Evolutionary conservation across 352 stramenopile genomes (phyloP), one percentile per base, ranked within the genome.

Genomic region (Achlya hypogyna): DNA sequence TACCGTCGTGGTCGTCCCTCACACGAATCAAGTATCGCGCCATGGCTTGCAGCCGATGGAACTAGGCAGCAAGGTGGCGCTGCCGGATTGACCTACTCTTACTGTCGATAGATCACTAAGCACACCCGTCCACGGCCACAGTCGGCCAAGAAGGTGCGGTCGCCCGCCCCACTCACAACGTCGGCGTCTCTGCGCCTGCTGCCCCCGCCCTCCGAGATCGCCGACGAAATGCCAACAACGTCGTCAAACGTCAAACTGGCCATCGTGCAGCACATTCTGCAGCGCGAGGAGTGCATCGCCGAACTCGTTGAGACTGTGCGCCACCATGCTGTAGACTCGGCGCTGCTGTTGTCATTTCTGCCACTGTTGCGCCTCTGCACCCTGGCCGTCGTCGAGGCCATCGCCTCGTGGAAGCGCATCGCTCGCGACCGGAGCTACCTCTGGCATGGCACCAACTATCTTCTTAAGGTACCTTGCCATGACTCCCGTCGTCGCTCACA

Each of bases 341-440:
- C 42, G 42, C 32, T 25, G 22, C n/a, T 67, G 4, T 31, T 51
- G 40, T 34, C 60, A 8, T 49, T 67, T 22, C 20, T 67, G 23
- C n/a, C 43, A 2, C 31, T 49, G 23, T 27, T 67, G 51, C 29
- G 60, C 20, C n/a, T 67, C 29, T 35, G 31, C 1, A 58, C 60
- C 14, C 42, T 67, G n/a, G 60, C 60, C 12, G 60, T 58, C 47
- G 60, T 67, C 23, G 60, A 67, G 35, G n/a, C n/a, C 42, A 58
- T 67, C n/a, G 5, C 31, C 18, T 6, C n/a, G 29, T 67, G 60
- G 60, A 59, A 67, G 35, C 38, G 14, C 10, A 34, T 34, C 9
- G 60, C 60, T 2, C 16, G 8, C 31, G 43, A 67, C 47, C 60
- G 60, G 0, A 12, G 38, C 20, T 67, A 51, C 23, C 27, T 67